Evolutionary conservation across 164 flowering plant genomes (phyloP).

Genomic region (Vitis rupestris): DNA sequence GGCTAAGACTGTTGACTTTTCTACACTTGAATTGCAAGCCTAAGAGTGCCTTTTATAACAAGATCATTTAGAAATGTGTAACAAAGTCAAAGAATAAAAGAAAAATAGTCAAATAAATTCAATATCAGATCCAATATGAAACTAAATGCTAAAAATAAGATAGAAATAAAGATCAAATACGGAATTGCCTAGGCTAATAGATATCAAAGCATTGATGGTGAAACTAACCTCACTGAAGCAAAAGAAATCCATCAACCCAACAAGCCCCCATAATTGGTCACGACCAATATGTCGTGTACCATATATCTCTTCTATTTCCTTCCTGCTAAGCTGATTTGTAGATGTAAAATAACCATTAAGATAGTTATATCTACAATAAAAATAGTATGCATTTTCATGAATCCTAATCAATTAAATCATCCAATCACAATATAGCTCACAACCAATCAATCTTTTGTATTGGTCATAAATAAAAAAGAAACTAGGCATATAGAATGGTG

Average conservation of each 20-base stretch:
- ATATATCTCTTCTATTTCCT: conserved; percentile 74
- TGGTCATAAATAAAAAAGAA: too few species aligned
- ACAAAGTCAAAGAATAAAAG: too few species aligned
- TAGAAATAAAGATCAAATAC: not conserved
- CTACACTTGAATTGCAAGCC: too few species aligned
- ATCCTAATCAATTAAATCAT: not conserved
- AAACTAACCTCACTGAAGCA: conserved; percentile 92
- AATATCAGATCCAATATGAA: not conserved
- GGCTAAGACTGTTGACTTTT: too few species aligned
- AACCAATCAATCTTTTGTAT: too few species aligned
- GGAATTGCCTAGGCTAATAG: not conserved
- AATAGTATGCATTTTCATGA: too few species aligned
- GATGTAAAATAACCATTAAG: not conserved
- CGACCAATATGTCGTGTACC: conserved; percentile 96
- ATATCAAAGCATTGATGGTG: not conserved
- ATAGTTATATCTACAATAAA: too few species aligned
- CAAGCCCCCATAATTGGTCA: conserved; percentile 88
- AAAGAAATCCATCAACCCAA: conserved; percentile 94
- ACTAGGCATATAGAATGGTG: too few species aligned
- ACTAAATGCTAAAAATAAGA: not conserved
- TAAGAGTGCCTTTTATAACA: too few species aligned
- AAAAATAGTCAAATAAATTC: too few species aligned
- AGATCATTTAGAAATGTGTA: too few species aligned
- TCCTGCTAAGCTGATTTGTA: conserved; percentile 57
- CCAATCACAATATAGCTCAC: not conserved